phyloP scores from a whole-genome alignment of 2,329 filamentous ascomycete genomes.

The Dactylellina drechsleri region DNA sequence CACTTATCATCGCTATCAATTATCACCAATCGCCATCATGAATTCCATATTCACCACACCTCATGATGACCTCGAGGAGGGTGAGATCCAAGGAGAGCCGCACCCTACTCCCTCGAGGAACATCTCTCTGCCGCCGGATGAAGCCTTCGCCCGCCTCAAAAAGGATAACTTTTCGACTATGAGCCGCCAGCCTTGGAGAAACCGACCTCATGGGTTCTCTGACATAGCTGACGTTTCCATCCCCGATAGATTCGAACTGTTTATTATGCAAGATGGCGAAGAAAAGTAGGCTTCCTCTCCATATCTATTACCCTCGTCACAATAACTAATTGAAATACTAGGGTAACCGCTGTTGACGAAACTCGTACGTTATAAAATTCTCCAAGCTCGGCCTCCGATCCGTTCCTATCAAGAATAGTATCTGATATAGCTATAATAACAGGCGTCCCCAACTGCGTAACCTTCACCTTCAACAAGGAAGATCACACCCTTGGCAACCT shows the following conservation, averaged over 20 bases:
- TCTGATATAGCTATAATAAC: constrained; percentile 12
- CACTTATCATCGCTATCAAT: neutral
- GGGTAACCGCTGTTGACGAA: constrained; percentile 50
- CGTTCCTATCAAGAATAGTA: neutral
- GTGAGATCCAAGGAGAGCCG: neutral
- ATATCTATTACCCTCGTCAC: neutral
- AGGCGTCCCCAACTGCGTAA: constrained; percentile 90
- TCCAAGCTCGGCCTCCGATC: neutral
- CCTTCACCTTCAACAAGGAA: constrained; percentile 96
- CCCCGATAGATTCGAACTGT: constrained; percentile 56
- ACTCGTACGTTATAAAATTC: constrained; percentile 22
- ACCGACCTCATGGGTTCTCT: constrained; percentile 41
- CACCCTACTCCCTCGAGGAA: neutral
- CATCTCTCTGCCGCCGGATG: neutral
- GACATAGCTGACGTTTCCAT: constrained; percentile 21
- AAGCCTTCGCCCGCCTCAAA: constrained; percentile 7
- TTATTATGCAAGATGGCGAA: constrained; percentile 55
- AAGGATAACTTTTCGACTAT: constrained; percentile 36
- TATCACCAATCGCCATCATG: neutral
- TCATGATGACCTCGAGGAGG: constrained; percentile 14
- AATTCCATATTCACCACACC: neutral
- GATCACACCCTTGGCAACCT: constrained; percentile 96
- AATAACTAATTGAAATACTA: constrained; percentile 13
- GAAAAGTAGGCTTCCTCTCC: constrained; percentile 53
- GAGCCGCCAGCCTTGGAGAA: constrained; percentile 44